Base-by-base conservation (phyloP, 2,329 filamentous ascomycete genomes). In the Neoscytalidium dimidiatum region DNA sequence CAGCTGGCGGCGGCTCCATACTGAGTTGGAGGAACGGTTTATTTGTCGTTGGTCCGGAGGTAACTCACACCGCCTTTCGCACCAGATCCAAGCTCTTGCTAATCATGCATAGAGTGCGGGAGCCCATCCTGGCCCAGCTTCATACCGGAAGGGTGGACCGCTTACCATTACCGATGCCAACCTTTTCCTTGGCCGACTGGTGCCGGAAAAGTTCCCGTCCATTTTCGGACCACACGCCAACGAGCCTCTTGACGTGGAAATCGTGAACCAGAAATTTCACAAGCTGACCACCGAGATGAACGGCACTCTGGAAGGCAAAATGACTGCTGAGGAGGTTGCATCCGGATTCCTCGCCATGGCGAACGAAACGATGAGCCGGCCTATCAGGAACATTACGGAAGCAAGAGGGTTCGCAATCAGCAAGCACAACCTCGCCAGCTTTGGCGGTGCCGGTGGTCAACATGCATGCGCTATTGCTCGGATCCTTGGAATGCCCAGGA, bases 11-110 rank as follows among this genome's bases (percentile, higher is more conserved):
- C 67, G 92, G 92, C 4, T 94, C 91, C 0, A 84, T 90, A 33
- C 83, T 97, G 3, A 95, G 95, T 78, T 97, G 92, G 85, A 88
- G 87, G 67, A 97, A 97, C 69, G 93, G 94, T 0, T 82, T 97
- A 0, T 96, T 97, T 69, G 90, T 94, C 0, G 93, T 97, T 3
- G 94, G 94, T 0, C 94, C 94, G 0, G 92, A 96, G 41, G 61
- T 64, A 23, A 38, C 26, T 23, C 2, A 11, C 29, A 5, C 11
- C 5, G 8, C 9, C 5, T 14, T 19, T n/a, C 7, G 3, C 3
- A 14, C 9, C 1, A 4, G 13, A 23, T 17, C n/a, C 2, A 11
- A 44, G 14, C n/a, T 26, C 11, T 3, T 17, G n/a, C 38, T 64
- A 7, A 64, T 4, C 2, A 5, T 7, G 9, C 2, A 5, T 11